A percentile compares a stretch with the other conserved stretches of the same genome.
These are phyloP conservation scores for Tetraselmis chui DNA, from an alignment of 139 green algal genomes.

Conservation along the genomic window DNA sequence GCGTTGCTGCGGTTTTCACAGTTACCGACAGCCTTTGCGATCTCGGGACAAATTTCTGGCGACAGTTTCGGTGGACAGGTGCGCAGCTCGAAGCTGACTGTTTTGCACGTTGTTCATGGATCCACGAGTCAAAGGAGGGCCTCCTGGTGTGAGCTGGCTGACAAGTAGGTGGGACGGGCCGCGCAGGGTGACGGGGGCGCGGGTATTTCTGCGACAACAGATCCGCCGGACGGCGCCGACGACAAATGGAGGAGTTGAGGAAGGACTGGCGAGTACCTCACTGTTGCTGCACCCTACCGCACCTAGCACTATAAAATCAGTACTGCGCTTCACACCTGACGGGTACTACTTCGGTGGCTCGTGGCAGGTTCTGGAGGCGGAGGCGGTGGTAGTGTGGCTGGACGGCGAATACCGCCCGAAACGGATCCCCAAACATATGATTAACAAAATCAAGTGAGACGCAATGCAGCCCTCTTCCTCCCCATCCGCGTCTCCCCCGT, in stretches of 20 bases:
- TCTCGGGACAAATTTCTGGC: slow-evolving; percentile 14
- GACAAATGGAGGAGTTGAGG: neutral
- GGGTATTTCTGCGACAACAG: slow-evolving; percentile 13
- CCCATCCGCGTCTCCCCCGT: no score
- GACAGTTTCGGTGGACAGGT: neutral
- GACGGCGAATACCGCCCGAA: neutral
- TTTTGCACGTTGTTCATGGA: neutral
- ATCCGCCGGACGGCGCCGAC: neutral
- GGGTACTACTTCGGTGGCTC: neutral
- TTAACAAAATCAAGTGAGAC: neutral
- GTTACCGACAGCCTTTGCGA: slow-evolving; percentile 17
- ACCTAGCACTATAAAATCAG: neutral
- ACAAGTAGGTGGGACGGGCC: neutral
- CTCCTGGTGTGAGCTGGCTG: neutral
- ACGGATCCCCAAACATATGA: neutral
- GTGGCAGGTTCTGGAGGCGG: neutral
- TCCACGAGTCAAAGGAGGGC: neutral
- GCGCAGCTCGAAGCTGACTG: neutral
- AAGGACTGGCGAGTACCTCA: neutral
- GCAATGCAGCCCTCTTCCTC: no score
- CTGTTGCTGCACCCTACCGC: neutral
- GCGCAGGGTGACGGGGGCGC: slow-evolving; percentile 8
- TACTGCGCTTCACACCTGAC: neutral
- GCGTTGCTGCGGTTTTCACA: neutral
- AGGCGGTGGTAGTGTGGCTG: neutral